Evolutionary conservation across 352 stramenopile species (phyloP).

Genomic region (Phytophthora palmivora): DNA sequence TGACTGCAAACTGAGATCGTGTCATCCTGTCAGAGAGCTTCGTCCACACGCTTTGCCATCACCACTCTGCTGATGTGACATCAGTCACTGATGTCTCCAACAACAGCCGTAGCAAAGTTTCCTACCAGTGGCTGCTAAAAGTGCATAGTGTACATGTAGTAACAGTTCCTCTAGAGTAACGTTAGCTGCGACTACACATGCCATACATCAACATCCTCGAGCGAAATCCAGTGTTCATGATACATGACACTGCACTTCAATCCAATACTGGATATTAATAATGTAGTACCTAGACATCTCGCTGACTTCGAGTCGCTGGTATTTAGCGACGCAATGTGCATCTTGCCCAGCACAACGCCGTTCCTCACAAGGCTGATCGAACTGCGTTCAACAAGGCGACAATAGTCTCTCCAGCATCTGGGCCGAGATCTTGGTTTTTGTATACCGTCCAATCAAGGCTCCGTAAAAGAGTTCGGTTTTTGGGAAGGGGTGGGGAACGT

Average conservation of each 20-base stretch:
- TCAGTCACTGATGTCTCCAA: background rate
- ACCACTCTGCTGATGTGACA: background rate
- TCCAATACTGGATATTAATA: too few species aligned
- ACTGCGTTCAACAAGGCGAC: background rate
- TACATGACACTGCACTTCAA: too few species aligned
- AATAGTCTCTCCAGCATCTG: conserved; percentile 13
- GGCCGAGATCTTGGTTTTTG: conserved; percentile 3
- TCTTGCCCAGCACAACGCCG: conserved; percentile 1
- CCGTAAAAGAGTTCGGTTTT: background rate
- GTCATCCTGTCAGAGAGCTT: conserved; percentile 11
- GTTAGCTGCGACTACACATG: conserved; percentile 1
- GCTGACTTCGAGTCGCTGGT: background rate
- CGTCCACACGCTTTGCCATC: conserved; percentile 1
- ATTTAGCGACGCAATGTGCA: conserved; percentile 5
- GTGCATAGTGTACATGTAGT: conserved; percentile 1
- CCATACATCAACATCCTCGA: too few species aligned
- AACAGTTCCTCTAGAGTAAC: conserved; percentile 9
- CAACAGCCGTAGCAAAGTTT: background rate
- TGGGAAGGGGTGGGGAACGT: background rate
- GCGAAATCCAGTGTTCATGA: too few species aligned
- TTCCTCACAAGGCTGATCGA: background rate
- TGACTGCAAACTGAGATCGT: background rate
- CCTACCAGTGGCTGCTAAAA: too few species aligned
- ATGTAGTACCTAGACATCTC: too few species aligned
- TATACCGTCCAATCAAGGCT: background rate